Evolutionary conservation across 2,329 filamentous ascomycete genomes (phyloP).

Genomic region (Penicillium sp.): DNA sequence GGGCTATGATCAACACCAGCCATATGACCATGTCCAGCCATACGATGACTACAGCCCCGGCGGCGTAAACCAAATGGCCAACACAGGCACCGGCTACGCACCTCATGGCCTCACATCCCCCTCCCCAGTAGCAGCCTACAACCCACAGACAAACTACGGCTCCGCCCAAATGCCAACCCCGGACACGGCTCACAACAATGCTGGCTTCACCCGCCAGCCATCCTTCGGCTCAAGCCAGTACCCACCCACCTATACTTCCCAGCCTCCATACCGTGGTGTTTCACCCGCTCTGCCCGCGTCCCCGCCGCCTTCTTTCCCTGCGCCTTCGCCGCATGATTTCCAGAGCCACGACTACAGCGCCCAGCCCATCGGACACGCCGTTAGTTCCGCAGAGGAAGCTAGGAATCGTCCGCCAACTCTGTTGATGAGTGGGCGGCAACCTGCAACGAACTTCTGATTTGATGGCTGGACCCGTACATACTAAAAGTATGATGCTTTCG

Average conservation of each 20-base stretch:
- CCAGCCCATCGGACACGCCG: neutral
- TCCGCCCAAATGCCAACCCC: conserved; percentile 19
- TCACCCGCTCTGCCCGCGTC: conserved; percentile 26
- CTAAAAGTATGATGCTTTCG: conserved; percentile 1
- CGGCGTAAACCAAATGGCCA: neutral
- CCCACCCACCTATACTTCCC: conserved; percentile 23
- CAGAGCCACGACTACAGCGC: conserved; percentile 7
- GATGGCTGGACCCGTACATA: neutral
- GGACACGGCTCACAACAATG: neutral
- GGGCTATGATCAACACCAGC: conserved; percentile 13
- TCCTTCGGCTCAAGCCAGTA: conserved; percentile 26
- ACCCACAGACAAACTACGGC: conserved; percentile 24
- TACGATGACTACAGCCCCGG: conserved; percentile 13
- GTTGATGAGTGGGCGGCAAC: conserved; percentile 41
- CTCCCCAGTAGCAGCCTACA: conserved; percentile 23
- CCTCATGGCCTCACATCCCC: conserved; percentile 15
- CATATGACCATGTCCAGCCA: conserved; percentile 5
- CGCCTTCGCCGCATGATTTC: conserved; percentile 12
- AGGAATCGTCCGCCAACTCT: conserved; percentile 41
- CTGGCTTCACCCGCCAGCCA: conserved; percentile 26
- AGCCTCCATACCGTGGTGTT: conserved; percentile 16
- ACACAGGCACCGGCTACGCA: conserved; percentile 10
- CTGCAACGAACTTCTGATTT: conserved; percentile 26
- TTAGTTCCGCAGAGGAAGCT: conserved; percentile 18
- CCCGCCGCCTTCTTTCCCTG: conserved; percentile 33